Evolutionary conservation across 2,329 filamentous ascomycete species (phyloP), one percentile per base, ranked within the genome.

Genomic region (Aspergillus ochraceus): DNA sequence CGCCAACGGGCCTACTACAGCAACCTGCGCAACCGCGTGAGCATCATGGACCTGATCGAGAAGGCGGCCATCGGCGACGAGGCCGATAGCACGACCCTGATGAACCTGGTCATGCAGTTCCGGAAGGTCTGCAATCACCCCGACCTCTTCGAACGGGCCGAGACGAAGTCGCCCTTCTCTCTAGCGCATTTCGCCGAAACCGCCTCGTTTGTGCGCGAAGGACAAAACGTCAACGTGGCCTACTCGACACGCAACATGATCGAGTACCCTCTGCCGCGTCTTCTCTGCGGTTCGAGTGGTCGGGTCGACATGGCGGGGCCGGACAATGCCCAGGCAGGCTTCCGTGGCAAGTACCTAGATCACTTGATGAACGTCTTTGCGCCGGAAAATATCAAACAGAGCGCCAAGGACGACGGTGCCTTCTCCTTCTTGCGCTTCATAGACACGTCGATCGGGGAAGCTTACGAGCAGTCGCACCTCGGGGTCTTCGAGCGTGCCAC

Each of bases 71-170:
- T 95, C 67, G 95, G 95, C 39, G 93, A 97, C 69, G 95, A 98
- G 53, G 89, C 94, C 69, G 95, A 98, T 73, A 96, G 91, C 39
- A 93, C 94, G 46, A 98, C 94, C 1, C 79, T 99, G 70, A 98
- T 99, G 95, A 99, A 99, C 77, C 83, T 99, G 65, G 95, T 99
- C 64, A 99, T 99, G 95, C 95, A 99, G 78, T 99, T 99, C 85
- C 88, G 95, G 69, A 99, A 99, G 79, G 95, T 99, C 59, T 99
- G 95, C 81, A 99, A 99, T 72, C 95, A 99, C 74, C 95, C 95
- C 0, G 95, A 99, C 77, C 79, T 99, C 36, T 99, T 99, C 68
- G 93, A 99, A 77, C 89, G 95, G 50, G 93, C 94, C 10, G 94
- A 98, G 62, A 96, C 92, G 9, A 89, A 86, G 24, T 97, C 93